Conservation (phyloP, 1,284 basidiomycete genomes). For the Heterobasidion occidentale region DNA sequence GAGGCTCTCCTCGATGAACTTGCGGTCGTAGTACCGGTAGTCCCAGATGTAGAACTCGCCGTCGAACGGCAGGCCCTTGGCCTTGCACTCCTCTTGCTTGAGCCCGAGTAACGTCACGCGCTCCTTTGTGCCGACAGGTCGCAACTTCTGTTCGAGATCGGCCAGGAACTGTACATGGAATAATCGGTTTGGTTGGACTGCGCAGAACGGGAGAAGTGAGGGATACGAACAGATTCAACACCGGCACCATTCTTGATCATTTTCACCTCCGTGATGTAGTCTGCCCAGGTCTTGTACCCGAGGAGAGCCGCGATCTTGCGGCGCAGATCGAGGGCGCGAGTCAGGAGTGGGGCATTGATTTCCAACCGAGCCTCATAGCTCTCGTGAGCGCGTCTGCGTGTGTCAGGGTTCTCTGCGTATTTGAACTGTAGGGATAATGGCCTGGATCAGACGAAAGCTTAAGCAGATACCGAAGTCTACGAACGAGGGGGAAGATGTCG, state of each 20-base stretch:
- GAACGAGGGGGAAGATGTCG: constrained; percentile 71
- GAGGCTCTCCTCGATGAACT: constrained; percentile 59
- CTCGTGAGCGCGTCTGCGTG: constrained; percentile 55
- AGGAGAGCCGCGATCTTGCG: constrained; percentile 60
- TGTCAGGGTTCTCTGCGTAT: constrained; percentile 63
- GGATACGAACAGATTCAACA: constrained; percentile 38
- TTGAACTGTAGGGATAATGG: constrained; percentile 46
- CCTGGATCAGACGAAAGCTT: neutral
- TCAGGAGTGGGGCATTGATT: constrained; percentile 63
- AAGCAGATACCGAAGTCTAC: constrained; percentile 14
- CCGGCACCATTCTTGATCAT: constrained; percentile 71
- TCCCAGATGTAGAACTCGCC: constrained; percentile 49
- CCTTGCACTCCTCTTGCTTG: constrained; percentile 64
- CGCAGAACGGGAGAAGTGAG: neutral
- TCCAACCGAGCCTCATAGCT: constrained; percentile 61
- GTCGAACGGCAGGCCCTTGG: constrained; percentile 52
- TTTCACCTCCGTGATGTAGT: constrained; percentile 74
- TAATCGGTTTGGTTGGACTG: neutral
- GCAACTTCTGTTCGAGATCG: constrained; percentile 67
- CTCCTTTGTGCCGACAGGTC: constrained; percentile 64
- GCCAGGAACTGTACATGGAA: constrained; percentile 46
- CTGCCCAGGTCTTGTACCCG: constrained; percentile 75
- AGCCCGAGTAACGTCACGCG: constrained; percentile 56
- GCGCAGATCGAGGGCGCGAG: constrained; percentile 59
- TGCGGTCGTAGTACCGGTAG: constrained; percentile 61